Conservation (phyloP, 768 basidiomycete species). For the Neoboletus subvelutipes region DNA sequence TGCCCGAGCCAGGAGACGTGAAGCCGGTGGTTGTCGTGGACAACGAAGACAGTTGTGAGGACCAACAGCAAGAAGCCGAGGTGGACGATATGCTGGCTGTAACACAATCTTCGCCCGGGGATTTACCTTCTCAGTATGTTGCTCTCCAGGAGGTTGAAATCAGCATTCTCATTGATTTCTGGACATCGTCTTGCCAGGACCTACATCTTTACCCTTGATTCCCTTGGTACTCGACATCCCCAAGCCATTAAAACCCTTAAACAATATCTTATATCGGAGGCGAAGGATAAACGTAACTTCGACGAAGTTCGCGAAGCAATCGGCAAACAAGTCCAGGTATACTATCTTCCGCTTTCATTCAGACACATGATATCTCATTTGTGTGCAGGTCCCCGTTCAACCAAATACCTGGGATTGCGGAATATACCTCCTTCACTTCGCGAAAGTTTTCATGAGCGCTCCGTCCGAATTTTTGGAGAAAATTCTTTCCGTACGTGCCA, state of each 20-base stretch:
- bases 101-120: conserved; percentile 13
- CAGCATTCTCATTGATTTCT: background rate
- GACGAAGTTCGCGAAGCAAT: conserved; percentile 38
- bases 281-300: conserved; percentile 61
- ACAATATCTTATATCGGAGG: conserved; percentile 74
- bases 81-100: conserved; percentile 32
- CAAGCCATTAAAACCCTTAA: conserved; percentile 60
- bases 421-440: conserved; percentile 86
- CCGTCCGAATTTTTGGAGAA: conserved; percentile 50
- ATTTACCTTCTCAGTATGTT: conserved; percentile 25
- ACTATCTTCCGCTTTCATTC: conserved; percentile 15
- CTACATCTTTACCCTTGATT: conserved; percentile 88
- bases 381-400: conserved; percentile 76
- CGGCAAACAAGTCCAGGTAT: conserved; percentile 54
- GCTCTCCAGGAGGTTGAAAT: background rate
- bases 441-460: conserved; percentile 68
- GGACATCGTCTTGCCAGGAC: conserved; percentile 44
- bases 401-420: conserved; percentile 93
- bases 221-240: conserved; percentile 72
- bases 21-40: conserved; percentile 12
- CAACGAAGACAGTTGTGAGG: conserved; percentile 29
- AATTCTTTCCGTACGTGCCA: conserved; percentile 39
- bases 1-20: background rate
- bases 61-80: conserved; percentile 32
- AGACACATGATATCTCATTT: background rate